Evolutionary conservation across 1,284 basidiomycete genomes (phyloP).

Genomic region (Apiotrichum gamsii): DNA sequence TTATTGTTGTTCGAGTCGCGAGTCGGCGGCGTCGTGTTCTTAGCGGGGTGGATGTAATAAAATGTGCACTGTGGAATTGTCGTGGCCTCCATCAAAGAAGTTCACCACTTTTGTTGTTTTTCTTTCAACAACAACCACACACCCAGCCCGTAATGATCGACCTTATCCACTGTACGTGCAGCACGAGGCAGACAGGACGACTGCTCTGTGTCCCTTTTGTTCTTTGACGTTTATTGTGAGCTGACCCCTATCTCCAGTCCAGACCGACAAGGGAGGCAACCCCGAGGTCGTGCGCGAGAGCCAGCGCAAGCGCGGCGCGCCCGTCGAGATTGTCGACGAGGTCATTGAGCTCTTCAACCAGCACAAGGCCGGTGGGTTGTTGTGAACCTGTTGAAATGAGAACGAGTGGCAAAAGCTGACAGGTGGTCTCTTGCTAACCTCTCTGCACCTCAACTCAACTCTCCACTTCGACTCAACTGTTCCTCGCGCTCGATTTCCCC

Average conservation of each 20-base stretch:
- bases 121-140: background rate
- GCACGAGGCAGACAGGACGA: background rate
- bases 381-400: background rate
- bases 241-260: too few species aligned
- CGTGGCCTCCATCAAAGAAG: too few species aligned
- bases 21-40: too few species aligned
- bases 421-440: background rate
- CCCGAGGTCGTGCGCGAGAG: constrained; percentile 88
- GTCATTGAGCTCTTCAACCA: constrained; percentile 64
- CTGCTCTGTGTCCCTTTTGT: too few species aligned
- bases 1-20: too few species aligned
- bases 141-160: constrained; percentile 38
- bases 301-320: constrained; percentile 81
- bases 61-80: too few species aligned
- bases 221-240: background rate
- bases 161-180: constrained; percentile 39
- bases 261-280: constrained; percentile 77
- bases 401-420: background rate
- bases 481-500: background rate
- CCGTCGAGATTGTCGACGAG: constrained; percentile 88
- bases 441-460: background rate
- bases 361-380: constrained; percentile 71
- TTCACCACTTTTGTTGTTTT: background rate
- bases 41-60: too few species aligned
- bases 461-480: background rate